phyloP scores from a whole-genome alignment of 2,329 filamentous ascomycete genomes.

The Neonectria magnoliae region DNA sequence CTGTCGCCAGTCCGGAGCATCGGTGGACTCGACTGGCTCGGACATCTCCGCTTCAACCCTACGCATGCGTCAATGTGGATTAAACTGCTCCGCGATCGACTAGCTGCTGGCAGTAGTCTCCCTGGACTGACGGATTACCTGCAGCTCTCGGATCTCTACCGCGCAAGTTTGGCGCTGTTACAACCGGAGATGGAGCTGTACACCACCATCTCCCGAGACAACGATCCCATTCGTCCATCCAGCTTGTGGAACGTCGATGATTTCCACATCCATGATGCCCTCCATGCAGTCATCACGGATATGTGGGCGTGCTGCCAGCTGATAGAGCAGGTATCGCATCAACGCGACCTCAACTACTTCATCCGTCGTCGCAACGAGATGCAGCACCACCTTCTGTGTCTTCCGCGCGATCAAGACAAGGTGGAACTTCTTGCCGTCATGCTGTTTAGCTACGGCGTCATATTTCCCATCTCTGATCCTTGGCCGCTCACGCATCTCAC shows the following conservation, averaged over 20 bases:
- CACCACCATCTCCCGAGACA: neutral
- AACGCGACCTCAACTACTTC: neutral
- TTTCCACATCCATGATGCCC: neutral
- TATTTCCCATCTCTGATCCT: neutral
- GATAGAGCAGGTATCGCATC: neutral
- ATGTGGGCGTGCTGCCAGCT: neutral
- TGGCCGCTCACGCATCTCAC: neutral
- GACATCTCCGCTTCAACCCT: neutral
- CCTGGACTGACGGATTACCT: neutral
- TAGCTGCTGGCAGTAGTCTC: neutral
- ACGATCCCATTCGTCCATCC: neutral
- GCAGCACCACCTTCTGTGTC: neutral
- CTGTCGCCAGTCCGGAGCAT: neutral
- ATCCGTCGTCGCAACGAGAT: neutral
- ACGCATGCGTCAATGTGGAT: neutral
- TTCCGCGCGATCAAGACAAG: neutral
- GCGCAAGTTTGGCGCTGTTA: neutral
- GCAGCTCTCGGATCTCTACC: neutral
- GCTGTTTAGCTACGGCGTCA: neutral
- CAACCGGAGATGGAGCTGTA: neutral
- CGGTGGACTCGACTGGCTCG: neutral
- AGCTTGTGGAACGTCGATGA: neutral
- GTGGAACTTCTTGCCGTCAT: neutral
- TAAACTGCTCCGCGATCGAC: neutral
- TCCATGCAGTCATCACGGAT: neutral